Percentiles rank a stretch among this genome's conserved stretches.
phyloP scores from a whole-genome alignment of 805 yeast genomes.

The Metschnikowia orientalis region DNA sequence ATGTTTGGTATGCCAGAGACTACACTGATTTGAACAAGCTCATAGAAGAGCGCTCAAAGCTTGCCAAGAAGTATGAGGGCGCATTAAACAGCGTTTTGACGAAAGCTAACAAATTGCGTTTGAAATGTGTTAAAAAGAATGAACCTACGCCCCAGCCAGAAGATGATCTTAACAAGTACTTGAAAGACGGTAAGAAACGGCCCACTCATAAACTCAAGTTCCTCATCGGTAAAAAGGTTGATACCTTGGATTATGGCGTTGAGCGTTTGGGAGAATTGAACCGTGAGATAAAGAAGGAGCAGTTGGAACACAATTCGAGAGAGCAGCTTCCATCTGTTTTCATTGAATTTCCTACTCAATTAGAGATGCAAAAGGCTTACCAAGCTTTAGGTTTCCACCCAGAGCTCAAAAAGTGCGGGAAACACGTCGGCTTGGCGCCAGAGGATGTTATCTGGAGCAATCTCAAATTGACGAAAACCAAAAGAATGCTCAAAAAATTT shows the following conservation, averaged over 20 bases:
- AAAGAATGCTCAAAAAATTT: constrained; percentile 52
- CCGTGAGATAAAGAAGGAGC: constrained; percentile 56
- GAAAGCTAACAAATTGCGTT: constrained; percentile 55
- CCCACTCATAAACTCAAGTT: constrained; percentile 77
- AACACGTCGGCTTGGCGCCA: constrained; percentile 65
- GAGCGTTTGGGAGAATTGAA: constrained; percentile 67
- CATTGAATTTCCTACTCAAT: constrained; percentile 75
- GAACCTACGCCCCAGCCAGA: constrained; percentile 52
- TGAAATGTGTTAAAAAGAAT: constrained; percentile 55
- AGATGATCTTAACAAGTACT: constrained; percentile 56
- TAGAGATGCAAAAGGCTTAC: constrained; percentile 83
- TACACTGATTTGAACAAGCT: constrained; percentile 51
- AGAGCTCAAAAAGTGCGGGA: constrained; percentile 43
- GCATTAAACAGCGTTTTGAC: constrained; percentile 56
- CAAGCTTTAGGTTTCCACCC: constrained; percentile 68
- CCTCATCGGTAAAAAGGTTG: constrained; percentile 77
- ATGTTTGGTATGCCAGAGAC: constrained; percentile 62
- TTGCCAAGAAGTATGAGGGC: constrained; percentile 58
- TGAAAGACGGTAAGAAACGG: constrained; percentile 63
- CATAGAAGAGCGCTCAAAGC: constrained; percentile 60
- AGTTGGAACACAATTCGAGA: constrained; percentile 47
- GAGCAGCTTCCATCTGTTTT: constrained; percentile 66
- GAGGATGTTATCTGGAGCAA: constrained; percentile 84
- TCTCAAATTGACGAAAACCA: constrained; percentile 51
- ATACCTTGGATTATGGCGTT: constrained; percentile 70